A percentile compares a stretch with the other conserved stretches of the same genome.
Conservation (phyloP, 768 basidiomycete species). For the Termitomyces sp. region DNA sequence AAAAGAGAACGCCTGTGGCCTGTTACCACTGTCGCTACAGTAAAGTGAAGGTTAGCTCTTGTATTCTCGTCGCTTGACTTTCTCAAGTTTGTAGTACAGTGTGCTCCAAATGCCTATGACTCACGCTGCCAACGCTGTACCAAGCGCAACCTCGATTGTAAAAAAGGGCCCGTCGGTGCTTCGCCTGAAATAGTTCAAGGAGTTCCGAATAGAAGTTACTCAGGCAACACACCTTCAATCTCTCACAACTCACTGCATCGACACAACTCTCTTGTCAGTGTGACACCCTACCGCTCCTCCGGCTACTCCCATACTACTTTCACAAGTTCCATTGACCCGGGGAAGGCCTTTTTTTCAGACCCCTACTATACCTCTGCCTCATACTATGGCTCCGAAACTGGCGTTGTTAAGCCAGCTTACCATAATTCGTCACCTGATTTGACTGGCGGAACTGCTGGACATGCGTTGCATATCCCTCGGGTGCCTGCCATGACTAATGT, state of each 20-base stretch:
- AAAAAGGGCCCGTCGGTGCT: conserved; percentile 4
- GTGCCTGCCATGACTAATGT: background rate
- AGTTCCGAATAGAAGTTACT: too few species aligned
- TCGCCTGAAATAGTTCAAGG: background rate
- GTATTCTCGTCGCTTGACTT: background rate
- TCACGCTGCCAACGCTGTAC: conserved; percentile 4
- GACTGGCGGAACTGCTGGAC: background rate
- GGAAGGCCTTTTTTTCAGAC: background rate
- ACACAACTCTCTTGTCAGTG: background rate
- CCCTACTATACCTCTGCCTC: background rate
- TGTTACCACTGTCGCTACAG: conserved; percentile 48
- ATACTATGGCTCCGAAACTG: background rate
- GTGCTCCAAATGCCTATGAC: background rate
- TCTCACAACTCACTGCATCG: background rate
- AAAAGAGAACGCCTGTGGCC: conserved; percentile 41
- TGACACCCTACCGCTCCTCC: background rate
- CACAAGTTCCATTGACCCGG: background rate
- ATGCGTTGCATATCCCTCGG: background rate
- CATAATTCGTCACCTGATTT: background rate
- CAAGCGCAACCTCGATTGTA: background rate
- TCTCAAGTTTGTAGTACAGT: background rate
- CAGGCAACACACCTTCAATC: background rate
- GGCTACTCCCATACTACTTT: background rate
- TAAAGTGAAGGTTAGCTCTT: conserved; percentile 43
- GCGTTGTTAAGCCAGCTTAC: background rate